Evolutionary conservation across 371 early-diverging fungal genomes (phyloP).

Genomic region (Capniomyces stellatus): DNA sequence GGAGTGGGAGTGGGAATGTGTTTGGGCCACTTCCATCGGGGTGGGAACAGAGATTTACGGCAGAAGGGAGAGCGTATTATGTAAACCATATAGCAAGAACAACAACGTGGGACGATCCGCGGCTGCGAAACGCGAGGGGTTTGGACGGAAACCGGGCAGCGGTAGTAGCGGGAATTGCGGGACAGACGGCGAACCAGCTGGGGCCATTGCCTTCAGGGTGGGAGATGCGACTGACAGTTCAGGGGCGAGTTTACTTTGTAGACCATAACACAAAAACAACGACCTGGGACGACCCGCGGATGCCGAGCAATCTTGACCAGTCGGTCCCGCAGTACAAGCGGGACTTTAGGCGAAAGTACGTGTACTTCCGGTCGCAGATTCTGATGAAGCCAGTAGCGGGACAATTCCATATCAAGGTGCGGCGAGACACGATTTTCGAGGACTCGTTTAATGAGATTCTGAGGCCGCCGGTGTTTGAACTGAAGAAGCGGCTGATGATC

Average conservation of each 20-base stretch:
- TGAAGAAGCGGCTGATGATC: slow-evolving; percentile 89
- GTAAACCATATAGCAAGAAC: slow-evolving; percentile 94
- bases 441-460: slow-evolving; percentile 86
- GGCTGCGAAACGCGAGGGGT: slow-evolving; percentile 13
- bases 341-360: slow-evolving; percentile 88
- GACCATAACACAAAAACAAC: slow-evolving; percentile 88
- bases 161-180: slow-evolving; percentile 37
- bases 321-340: slow-evolving; percentile 95
- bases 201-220: slow-evolving; percentile 91
- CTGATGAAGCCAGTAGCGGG: slow-evolving; percentile 76
- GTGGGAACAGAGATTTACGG: slow-evolving; percentile 79
- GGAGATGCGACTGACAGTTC: slow-evolving; percentile 91
- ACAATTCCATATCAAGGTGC: slow-evolving; percentile 81
- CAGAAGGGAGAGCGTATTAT: slow-evolving; percentile 86
- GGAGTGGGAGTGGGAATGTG: slow-evolving; percentile 29
- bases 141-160: slow-evolving; percentile 15
- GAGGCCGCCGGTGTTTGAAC: slow-evolving; percentile 63
- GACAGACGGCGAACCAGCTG: slow-evolving; percentile 24
- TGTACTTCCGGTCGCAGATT: slow-evolving; percentile 88
- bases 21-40: slow-evolving; percentile 83
- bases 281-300: slow-evolving; percentile 91
- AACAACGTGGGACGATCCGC: slow-evolving; percentile 76
- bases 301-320: slow-evolving; percentile 83
- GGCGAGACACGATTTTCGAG: slow-evolving; percentile 76
- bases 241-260: slow-evolving; percentile 84